Percentiles rank a stretch among this genome's conserved stretches.
Conservation (phyloP, 495 filamentous ascomycete species). For the Durotheca rogersii region DNA sequence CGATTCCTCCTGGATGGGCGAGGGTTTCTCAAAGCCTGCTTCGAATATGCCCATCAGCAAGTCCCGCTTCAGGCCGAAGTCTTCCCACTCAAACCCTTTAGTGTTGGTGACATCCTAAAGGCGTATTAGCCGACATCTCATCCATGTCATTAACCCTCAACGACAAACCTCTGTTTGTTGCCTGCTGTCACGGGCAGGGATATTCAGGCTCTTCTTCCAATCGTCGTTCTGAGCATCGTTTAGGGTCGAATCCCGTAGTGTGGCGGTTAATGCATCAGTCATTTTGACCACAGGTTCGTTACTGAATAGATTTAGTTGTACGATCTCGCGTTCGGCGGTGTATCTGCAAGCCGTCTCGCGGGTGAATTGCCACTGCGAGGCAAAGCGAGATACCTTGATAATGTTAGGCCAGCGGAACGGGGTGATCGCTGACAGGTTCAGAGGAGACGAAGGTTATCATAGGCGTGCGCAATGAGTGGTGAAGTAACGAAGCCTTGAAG, state of each 20-base stretch:
- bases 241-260: conserved; percentile 70
- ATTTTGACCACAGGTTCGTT: conserved; percentile 30
- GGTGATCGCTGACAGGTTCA: not conserved
- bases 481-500: not conserved
- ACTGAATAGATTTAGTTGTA: not conserved
- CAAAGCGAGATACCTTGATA: conserved; percentile 5
- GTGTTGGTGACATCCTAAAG: conserved; percentile 91
- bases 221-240: conserved; percentile 62
- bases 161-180: conserved; percentile 85
- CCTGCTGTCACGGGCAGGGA: conserved; percentile 79
- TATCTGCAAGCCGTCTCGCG: not conserved
- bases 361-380: conserved; percentile 6
- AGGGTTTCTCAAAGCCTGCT: conserved; percentile 97
- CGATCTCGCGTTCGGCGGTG: not conserved
- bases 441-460: not conserved
- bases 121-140: conserved; percentile 11
- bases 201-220: conserved; percentile 77
- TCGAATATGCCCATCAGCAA: conserved; percentile 99
- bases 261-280: conserved; percentile 60
- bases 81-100: conserved; percentile 95
- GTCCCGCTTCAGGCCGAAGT: conserved; percentile 90
- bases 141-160: not conserved
- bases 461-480: not conserved
- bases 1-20: conserved; percentile 97
- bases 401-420: not conserved